These are phyloP conservation scores for Solanum clarkiae DNA, from an alignment of 257 asterid genomes.

Conservation along the genomic window DNA sequence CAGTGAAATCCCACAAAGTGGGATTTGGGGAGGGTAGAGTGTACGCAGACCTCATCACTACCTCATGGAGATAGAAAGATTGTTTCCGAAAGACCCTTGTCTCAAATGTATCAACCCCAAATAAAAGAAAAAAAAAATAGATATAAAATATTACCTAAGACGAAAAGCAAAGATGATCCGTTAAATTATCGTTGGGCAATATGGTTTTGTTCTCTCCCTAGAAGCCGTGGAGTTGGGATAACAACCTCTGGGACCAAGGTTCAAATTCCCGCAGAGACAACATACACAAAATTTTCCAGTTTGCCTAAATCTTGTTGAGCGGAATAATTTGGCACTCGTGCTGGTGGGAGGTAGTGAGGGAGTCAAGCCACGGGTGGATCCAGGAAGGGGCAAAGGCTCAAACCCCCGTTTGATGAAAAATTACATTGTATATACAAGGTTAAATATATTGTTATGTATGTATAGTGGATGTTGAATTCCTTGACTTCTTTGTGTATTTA, in stretches of 20 bases:
- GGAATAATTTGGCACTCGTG: background rate
- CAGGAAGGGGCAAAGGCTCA: background rate
- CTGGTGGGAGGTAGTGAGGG: background rate
- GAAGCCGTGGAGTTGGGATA: background rate
- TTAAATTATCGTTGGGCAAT: background rate
- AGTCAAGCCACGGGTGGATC: background rate
- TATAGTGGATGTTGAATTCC: background rate
- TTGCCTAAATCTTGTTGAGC: background rate
- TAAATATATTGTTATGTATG: background rate
- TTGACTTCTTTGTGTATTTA: background rate
- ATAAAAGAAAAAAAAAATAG: no score
- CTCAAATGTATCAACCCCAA: no score
- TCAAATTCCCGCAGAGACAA: background rate
- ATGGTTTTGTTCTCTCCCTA: background rate
- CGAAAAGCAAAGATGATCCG: no score
- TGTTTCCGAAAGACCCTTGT: no score
- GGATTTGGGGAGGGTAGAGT: no score
- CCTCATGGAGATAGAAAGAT: no score
- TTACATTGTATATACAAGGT: background rate
- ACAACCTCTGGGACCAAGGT: background rate
- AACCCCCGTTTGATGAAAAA: background rate
- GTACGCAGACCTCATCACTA: no score
- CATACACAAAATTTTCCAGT: background rate
- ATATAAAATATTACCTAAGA: no score
- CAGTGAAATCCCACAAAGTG: no score